These are phyloP conservation scores for Tolypocladium tropicale DNA, from an alignment of 2,329 filamentous ascomycete genomes.

Conservation along the genomic window DNA sequence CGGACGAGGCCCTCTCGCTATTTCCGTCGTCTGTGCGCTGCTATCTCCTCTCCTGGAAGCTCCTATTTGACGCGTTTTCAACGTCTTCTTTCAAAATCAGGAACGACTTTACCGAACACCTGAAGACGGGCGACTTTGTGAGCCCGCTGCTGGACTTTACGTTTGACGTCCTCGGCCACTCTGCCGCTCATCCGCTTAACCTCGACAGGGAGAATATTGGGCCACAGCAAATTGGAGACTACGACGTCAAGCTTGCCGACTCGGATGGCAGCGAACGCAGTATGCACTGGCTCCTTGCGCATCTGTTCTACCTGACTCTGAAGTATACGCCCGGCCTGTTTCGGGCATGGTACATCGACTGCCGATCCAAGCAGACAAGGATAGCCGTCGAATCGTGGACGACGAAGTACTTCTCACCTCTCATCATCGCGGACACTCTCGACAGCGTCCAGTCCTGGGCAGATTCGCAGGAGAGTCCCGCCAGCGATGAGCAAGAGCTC, in stretches of 20 bases:
- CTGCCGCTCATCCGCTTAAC: slow-evolving; percentile 61
- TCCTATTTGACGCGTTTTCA: slow-evolving; percentile 78
- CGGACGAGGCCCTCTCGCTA: slow-evolving; percentile 53
- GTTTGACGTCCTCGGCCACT: slow-evolving; percentile 77
- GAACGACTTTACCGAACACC: slow-evolving; percentile 65
- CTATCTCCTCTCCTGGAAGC: slow-evolving; percentile 81
- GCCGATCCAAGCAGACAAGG: slow-evolving; percentile 70
- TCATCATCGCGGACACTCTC: slow-evolving; percentile 56
- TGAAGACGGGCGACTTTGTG: slow-evolving; percentile 65
- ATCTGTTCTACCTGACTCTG: slow-evolving; percentile 76
- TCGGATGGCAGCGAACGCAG: slow-evolving; percentile 58
- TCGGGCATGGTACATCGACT: slow-evolving; percentile 75
- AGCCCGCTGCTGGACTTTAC: slow-evolving; percentile 63
- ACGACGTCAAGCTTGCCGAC: slow-evolving; percentile 41
- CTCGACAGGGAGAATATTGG: slow-evolving; percentile 58
- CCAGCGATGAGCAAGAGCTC: slow-evolving; percentile 44
- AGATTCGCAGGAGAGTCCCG: slow-evolving; percentile 35
- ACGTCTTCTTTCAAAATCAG: slow-evolving; percentile 74
- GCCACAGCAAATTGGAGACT: slow-evolving; percentile 42
- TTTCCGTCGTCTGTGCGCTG: slow-evolving; percentile 63
- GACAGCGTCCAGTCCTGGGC: slow-evolving; percentile 61
- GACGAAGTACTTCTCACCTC: slow-evolving; percentile 67
- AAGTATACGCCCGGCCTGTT: slow-evolving; percentile 69
- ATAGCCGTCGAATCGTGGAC: slow-evolving; percentile 78
- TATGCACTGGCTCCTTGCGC: slow-evolving; percentile 72